Conservation (phyloP, 306 rosid species). For the Heteromeles arbutifolia region DNA sequence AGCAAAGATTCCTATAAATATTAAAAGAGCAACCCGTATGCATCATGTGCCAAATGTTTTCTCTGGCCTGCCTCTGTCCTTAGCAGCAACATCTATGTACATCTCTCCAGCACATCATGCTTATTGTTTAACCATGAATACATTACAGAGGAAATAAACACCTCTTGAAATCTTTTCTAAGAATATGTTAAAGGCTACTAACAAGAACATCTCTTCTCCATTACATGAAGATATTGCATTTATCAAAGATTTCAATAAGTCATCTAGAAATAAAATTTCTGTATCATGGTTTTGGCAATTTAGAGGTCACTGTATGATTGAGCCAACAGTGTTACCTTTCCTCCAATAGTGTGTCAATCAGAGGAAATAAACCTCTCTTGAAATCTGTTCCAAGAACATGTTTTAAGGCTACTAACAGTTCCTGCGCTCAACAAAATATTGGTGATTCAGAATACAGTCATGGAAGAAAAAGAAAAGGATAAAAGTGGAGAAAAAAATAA, state of each 20-base stretch:
- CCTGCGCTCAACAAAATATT: slow-evolving; percentile 55
- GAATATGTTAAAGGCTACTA: slow-evolving; percentile 89
- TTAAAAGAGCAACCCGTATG: neutral
- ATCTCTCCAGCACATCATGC: neutral
- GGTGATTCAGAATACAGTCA: neutral
- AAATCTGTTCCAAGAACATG: slow-evolving; percentile 99
- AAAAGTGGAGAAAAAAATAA: neutral
- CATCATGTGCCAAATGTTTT: neutral
- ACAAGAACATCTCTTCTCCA: slow-evolving; percentile 12
- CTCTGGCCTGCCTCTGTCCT: neutral
- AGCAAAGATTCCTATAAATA: neutral
- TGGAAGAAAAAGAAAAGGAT: slow-evolving; percentile 6
- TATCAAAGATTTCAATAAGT: neutral
- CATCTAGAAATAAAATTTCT: neutral
- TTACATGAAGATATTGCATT: neutral
- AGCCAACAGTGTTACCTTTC: slow-evolving; percentile 60
- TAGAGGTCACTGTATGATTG: neutral
- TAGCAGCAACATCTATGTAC: neutral
- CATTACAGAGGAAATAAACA: slow-evolving; percentile 73
- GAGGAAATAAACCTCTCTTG: slow-evolving; percentile 95
- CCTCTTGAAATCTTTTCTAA: slow-evolving; percentile 90
- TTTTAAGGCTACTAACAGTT: slow-evolving; percentile 81
- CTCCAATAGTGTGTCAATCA: slow-evolving; percentile 89
- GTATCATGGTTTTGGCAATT: neutral
- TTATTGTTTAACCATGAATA: neutral